phyloP scores from a whole-genome alignment of 192 early-diverging fungal genomes.

The Ambispora gerdemannii region DNA sequence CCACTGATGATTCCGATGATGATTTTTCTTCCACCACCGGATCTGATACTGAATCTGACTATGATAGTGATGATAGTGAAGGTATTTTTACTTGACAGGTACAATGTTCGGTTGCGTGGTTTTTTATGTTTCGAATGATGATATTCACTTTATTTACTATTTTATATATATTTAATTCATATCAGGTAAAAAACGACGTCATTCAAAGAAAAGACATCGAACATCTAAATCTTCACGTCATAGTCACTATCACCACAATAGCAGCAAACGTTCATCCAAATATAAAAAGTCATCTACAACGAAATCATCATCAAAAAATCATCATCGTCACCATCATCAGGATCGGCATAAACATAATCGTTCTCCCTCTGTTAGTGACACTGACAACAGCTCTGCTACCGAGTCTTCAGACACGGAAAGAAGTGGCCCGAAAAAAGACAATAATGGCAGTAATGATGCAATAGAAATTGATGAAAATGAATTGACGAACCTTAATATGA shows the following conservation, averaged over 20 bases:
- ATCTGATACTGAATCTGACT: background rate
- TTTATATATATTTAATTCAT: background rate
- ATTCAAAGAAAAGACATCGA: background rate
- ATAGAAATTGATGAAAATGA: conserved; percentile 23
- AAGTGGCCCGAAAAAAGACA: background rate
- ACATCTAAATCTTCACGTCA: background rate
- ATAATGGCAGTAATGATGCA: background rate
- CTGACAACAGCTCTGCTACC: background rate
- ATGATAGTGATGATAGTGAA: too few species aligned
- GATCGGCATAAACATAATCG: background rate
- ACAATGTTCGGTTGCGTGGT: too few species aligned
- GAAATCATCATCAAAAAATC: background rate
- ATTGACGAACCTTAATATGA: background rate
- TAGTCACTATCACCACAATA: too few species aligned
- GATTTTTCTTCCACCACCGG: background rate
- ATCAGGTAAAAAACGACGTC: background rate
- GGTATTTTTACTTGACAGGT: too few species aligned
- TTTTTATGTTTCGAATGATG: background rate
- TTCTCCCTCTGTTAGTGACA: background rate
- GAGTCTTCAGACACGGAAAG: background rate
- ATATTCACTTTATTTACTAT: background rate
- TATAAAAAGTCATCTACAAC: background rate
- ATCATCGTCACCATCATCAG: background rate
- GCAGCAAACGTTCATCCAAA: background rate
- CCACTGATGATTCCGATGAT: background rate